phyloP scores from a whole-genome alignment of 2,329 filamentous ascomycete genomes.

The Cladophialophora exuberans region DNA sequence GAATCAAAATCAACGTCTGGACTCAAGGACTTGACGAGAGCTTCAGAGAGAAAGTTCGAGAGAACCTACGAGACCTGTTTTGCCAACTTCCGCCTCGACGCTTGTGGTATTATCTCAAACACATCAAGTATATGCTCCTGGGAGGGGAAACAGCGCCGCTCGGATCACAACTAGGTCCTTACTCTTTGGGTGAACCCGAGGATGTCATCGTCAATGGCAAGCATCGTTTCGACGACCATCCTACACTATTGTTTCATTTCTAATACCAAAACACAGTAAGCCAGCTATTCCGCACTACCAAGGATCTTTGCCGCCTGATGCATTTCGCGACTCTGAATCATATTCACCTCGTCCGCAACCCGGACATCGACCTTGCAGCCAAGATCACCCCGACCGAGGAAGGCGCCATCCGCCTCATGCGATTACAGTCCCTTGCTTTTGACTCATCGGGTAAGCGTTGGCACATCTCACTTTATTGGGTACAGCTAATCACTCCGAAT shows the following conservation, averaged over 20 bases:
- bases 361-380: neutral
- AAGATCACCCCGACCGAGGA: neutral
- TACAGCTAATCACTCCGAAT: neutral
- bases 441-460: neutral
- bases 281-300: neutral
- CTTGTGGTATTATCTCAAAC: neutral
- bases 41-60: neutral
- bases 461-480: neutral
- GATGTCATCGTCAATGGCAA: neutral
- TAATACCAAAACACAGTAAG: neutral
- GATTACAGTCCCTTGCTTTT: neutral
- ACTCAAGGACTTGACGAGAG: neutral
- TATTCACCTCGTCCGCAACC: neutral
- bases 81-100: neutral
- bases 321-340: neutral
- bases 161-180: neutral
- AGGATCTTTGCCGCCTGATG: neutral
- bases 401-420: neutral
- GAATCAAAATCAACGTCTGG: constrained; percentile 1
- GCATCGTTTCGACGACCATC: neutral
- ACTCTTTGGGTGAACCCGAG: neutral
- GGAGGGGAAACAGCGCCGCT: neutral
- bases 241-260: neutral
- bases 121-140: neutral
- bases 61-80: neutral